Evolutionary conservation across 257 asterid species (phyloP), one percentile per base, ranked within the genome.

Genomic region (Solanum bukasovii): DNA sequence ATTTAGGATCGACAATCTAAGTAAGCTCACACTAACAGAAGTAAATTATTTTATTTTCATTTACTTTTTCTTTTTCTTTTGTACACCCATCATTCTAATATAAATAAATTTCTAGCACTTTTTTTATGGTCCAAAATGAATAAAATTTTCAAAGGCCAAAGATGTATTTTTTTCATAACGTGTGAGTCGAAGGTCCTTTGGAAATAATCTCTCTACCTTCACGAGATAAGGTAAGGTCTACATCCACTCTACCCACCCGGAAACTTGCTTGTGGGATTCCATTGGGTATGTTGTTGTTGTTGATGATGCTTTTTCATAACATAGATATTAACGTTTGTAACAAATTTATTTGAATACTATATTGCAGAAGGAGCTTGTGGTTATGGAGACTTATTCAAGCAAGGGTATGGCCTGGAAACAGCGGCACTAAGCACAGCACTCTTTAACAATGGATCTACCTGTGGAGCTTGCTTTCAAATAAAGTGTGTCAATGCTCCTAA

Each of bases 401-500:
- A 91, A 88, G 92, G 91, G 2, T 93, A 90, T 73, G 92, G 92
- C 6, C 13, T 89, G 7, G 34, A 79, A 37, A 93, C 93, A 3
- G 87, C 92, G 18, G 95, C 94, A 14, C 56, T 93, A 14, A 93
- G 95, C 89, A n/a, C 88, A 4, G 89, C 89, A n/a, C 83, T 93
- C 27, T 93, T 90, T 88, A 68, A 93, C 27, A 49, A 84, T 1
- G 94, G 93, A 0, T 86, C 75, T 1, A 21, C 88, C 0, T 93
- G 95, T 37, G 95, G 95, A 21, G 90, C 95, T 16, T 92, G 95
- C 78, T 93, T 81, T 38, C 90, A 92, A 87, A 78, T 93, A 59
- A 33, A 37, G 89, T 93, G 95, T 68, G 85, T 23, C 1, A 85
- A 86, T 6, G 87, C 77, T 33, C 78, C 79, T 6, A 73, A 70